A percentile compares a stretch with the other conserved stretches of the same genome.
Conservation (phyloP, 2,329 filamentous ascomycete genomes). For the Curvularia hawaiiensis region DNA sequence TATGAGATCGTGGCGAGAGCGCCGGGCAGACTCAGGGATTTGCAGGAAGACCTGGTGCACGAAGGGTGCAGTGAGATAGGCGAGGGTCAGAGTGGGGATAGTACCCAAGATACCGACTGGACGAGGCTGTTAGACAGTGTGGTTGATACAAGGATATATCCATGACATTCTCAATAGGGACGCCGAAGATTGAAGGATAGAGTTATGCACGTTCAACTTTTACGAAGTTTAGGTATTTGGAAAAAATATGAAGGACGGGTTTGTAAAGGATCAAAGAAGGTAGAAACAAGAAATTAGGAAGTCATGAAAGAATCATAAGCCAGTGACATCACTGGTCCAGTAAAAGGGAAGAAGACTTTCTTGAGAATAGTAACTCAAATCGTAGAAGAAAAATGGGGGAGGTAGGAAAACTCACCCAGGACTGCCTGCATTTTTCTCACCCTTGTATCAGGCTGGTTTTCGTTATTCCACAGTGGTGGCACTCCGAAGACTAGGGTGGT, state of each 20-base stretch:
- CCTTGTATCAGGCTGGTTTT: conserved; percentile 39
- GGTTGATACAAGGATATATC: background rate
- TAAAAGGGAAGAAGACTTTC: background rate
- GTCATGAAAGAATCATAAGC: background rate
- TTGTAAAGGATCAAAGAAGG: background rate
- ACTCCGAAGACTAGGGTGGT: conserved; percentile 39
- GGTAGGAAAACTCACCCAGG: conserved; percentile 27
- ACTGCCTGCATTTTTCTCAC: conserved; percentile 36
- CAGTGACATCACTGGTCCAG: background rate
- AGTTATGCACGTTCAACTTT: background rate
- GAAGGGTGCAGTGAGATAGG: conserved; percentile 46
- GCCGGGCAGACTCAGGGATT: conserved; percentile 37
- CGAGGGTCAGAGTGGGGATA: conserved; percentile 41
- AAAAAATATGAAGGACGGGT: background rate
- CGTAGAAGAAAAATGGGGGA: background rate
- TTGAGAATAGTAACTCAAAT: background rate
- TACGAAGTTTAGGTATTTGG: background rate
- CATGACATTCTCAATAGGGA: background rate
- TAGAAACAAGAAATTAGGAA: background rate
- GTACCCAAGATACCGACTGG: conserved; percentile 38
- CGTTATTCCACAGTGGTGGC: conserved; percentile 41
- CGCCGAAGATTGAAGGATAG: background rate
- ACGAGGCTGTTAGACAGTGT: background rate
- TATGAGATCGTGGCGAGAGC: conserved; percentile 32
- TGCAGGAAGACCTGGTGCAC: conserved; percentile 40